Percentiles rank a stretch among this genome's conserved stretches.
These are phyloP conservation scores for Phytophthora brassicae DNA, from an alignment of 352 stramenopile genomes.

Conservation along the genomic window DNA sequence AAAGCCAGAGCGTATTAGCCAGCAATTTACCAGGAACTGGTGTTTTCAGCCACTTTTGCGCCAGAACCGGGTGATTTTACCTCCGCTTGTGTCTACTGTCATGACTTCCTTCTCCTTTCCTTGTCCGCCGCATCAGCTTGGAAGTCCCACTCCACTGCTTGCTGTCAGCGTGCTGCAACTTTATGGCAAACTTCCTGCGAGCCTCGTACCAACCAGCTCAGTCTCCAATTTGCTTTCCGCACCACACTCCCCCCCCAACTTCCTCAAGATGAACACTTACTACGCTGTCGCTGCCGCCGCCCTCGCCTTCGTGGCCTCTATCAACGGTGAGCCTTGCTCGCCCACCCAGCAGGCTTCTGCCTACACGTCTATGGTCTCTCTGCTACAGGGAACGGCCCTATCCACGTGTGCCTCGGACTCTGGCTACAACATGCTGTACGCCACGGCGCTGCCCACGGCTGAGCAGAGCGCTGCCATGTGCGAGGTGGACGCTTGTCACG, in stretches of 20 bases:
- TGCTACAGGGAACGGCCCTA: conserved; percentile 23
- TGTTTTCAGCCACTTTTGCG: not conserved
- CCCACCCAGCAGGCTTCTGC: conserved; percentile 14
- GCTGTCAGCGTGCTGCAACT: conserved; percentile 18
- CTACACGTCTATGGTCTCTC: conserved; percentile 27
- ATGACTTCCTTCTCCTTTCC: conserved; percentile 7
- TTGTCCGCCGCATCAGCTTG: conserved; percentile 8
- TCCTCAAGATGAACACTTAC: conserved; percentile 36
- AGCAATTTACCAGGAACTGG: not conserved
- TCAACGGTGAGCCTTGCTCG: conserved; percentile 31
- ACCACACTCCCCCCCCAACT: conserved; percentile 6
- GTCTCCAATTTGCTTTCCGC: conserved; percentile 34
- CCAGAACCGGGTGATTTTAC: not conserved
- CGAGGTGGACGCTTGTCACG: conserved; percentile 29
- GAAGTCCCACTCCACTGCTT: conserved; percentile 1
- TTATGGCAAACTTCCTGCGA: not conserved
- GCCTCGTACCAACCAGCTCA: conserved; percentile 10
- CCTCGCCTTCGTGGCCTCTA: conserved; percentile 31
- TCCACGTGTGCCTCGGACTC: conserved; percentile 20
- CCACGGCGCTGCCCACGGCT: conserved; percentile 29
- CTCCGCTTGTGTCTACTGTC: not conserved
- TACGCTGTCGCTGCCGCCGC: conserved; percentile 27
- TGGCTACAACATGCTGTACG: conserved; percentile 44
- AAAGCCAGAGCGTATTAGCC: not conserved
- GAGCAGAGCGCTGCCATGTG: conserved; percentile 45